A percentile compares a stretch with the other conserved stretches of the same genome.
Conservation (phyloP, 164 flowering plant genomes). For the Tetracentron sinense region DNA sequence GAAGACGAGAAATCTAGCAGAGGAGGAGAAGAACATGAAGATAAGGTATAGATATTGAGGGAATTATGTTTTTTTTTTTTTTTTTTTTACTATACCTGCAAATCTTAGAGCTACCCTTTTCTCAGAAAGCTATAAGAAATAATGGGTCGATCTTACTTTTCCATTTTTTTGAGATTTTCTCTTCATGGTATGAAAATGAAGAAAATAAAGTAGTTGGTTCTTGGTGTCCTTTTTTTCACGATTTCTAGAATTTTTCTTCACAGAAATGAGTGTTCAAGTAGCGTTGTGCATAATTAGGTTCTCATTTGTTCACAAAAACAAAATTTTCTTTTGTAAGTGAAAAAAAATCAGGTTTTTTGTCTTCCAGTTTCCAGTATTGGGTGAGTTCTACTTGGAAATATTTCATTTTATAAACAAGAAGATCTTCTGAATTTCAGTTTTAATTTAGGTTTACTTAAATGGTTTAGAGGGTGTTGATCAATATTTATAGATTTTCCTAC, state of each 20-base stretch:
- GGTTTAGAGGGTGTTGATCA: not conserved
- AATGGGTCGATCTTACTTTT: conserved; percentile 16
- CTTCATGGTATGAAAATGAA: not conserved
- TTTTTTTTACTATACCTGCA: no score
- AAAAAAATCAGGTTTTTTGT: not conserved
- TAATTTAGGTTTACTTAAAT: no score
- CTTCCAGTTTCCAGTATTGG: not conserved
- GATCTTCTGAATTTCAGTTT: no score
- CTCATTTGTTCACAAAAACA: no score
- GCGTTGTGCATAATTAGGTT: no score
- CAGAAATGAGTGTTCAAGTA: no score
- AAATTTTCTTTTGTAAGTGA: no score
- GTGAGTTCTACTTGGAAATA: no score
- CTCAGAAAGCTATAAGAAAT: conserved; percentile 1
- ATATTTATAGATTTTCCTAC: not conserved
- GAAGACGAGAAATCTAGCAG: not conserved
- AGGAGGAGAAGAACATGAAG: conserved; percentile 11
- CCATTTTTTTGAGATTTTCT: not conserved
- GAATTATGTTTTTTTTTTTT: not conserved
- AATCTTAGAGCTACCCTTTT: conserved; percentile 19
- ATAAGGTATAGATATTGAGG: no score
- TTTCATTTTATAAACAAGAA: no score
- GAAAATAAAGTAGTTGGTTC: no score
- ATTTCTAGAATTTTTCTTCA: not conserved
- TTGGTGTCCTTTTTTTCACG: no score